These are phyloP conservation scores for Ligustrum vulgare DNA, from an alignment of 257 asterid genomes.

Conservation along the genomic window DNA sequence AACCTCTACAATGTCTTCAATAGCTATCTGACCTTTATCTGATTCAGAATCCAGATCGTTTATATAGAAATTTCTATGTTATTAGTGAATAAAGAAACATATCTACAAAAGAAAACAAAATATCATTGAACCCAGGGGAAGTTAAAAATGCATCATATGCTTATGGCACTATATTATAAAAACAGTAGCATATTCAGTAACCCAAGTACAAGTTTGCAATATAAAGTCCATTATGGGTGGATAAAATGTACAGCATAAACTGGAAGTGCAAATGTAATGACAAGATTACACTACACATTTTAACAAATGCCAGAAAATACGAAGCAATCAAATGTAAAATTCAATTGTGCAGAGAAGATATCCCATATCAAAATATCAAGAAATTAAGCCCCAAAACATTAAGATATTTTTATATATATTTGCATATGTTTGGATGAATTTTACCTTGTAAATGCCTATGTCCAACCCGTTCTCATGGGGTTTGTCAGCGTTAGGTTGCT, in stretches of 20 bases:
- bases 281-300: too few species aligned
- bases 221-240: background rate
- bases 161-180: background rate
- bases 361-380: too few species aligned
- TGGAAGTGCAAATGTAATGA: too few species aligned
- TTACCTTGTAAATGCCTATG: too few species aligned
- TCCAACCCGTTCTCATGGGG: too few species aligned
- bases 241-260: conserved; percentile 13
- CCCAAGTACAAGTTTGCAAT: background rate
- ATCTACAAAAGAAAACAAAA: background rate
- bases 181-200: conserved; percentile 6
- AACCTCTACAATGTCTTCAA: conserved; percentile 57
- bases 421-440: too few species aligned
- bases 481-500: too few species aligned
- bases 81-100: conserved; percentile 16
- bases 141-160: conserved; percentile 3
- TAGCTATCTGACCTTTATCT: conserved; percentile 50
- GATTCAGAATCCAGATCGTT: conserved; percentile 72
- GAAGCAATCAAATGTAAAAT: too few species aligned
- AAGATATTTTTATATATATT: too few species aligned
- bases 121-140: background rate
- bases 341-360: too few species aligned
- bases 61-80: conserved; percentile 26
- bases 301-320: too few species aligned
- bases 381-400: too few species aligned